Evolutionary conservation across 148 eudicot genomes (phyloP).

Genomic region (Talinum fruticosum): DNA sequence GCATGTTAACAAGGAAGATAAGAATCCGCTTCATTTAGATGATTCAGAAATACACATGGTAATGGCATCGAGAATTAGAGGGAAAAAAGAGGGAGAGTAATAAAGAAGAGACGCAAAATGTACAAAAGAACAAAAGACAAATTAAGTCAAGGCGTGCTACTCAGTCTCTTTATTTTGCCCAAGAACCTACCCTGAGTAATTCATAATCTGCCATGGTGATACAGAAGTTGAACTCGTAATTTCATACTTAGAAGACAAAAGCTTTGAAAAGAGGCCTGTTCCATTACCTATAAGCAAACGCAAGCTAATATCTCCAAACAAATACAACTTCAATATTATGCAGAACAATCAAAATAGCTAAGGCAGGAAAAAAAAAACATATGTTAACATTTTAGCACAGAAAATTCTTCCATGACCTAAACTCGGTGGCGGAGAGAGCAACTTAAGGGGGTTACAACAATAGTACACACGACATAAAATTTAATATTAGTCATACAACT

Average conservation of each 20-base stretch:
- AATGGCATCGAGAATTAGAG: no score
- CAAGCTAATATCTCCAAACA: background rate
- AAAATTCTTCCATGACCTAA: no score
- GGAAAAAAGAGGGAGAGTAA: no score
- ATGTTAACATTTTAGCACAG: no score
- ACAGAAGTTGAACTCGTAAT: background rate
- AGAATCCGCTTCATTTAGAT: background rate
- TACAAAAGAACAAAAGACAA: background rate
- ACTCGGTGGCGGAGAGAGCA: no score
- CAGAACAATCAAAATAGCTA: no score
- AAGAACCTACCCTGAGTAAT: background rate
- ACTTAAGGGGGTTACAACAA: no score
- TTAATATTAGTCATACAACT: no score
- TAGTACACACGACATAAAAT: no score
- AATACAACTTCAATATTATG: no score
- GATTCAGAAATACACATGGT: background rate
- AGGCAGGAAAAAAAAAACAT: no score
- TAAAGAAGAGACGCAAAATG: background rate
- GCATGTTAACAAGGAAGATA: background rate
- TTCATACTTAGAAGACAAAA: background rate
- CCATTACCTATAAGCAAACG: background rate
- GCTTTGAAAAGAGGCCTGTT: background rate
- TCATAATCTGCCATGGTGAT: background rate
- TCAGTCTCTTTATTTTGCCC: background rate
- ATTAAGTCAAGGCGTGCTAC: background rate